Base-by-base conservation (phyloP, 129 eudicot genomes). In the Chrysanthemum seticuspe region DNA sequence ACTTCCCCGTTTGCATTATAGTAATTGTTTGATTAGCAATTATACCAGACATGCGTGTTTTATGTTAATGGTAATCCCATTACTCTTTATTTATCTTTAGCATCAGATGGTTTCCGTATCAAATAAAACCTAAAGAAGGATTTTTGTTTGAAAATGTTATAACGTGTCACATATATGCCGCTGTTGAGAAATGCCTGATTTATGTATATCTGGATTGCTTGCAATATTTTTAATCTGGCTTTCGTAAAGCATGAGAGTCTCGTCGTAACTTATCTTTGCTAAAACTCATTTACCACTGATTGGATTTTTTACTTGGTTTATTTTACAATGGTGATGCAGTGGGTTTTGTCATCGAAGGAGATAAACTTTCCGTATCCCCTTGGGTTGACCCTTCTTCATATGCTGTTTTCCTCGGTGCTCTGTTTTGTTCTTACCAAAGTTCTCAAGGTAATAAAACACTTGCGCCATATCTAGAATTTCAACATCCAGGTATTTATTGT, bases 261-360 rank as follows among this genome's bases (percentile, higher is more conserved):
- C n/a, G 4, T 14, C 40, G 25, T 65, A 54, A 53, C 10, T 55
- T 65, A 18, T 74, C 55, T 62, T 23, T 50, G 71, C 63, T 52
- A 64, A 74, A 29, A 19, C 53, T 47, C 15, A 6, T 19, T 64
- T 27, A 53, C 27, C n/a, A 49, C 53, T 70, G 16, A 6, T n/a
- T 57, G 62, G 15, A 68, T 68, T 59, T 50, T 70, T 70, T 16
- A 62, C 48, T 62, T 18, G 51, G 3, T 34, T 7, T 64, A 5
- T 64, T 4, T 50, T 40, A 65, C 15, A 66, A 25, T 66, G 40
- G 44, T 18, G 44, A n/a, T 89, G 89, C 89, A 93, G 98, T 93
- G 96, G 98, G 97, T 93, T 77, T 79, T 93, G 79, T 93, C 98
- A 31, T 93, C 97, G 2, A 90, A 90, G 82, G 98, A 90, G 77